A percentile compares a stretch with the other conserved stretches of the same genome.
phyloP scores from a whole-genome alignment of 2,329 filamentous ascomycete species.

The Beauveria asiatica region DNA sequence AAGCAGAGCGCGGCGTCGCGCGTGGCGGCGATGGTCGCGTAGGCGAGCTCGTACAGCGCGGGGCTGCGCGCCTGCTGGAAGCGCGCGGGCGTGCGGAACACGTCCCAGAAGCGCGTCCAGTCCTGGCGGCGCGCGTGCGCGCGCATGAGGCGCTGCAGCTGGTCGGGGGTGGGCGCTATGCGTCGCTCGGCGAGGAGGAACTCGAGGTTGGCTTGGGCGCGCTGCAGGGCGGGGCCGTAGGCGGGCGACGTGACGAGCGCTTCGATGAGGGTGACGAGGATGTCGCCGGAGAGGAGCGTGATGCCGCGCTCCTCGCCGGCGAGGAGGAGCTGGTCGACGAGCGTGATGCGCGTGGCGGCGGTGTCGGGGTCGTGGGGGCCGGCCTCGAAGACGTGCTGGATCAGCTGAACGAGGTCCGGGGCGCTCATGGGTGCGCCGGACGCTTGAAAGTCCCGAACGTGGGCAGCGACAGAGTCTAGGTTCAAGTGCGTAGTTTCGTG shows the following conservation, averaged over 20 bases:
- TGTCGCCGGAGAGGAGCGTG: conserved; percentile 32
- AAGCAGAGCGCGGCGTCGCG: conserved; percentile 35
- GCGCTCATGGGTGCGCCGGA: conserved; percentile 28
- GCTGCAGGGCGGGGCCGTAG: conserved; percentile 25
- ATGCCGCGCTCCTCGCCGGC: conserved; percentile 38
- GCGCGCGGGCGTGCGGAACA: conserved; percentile 48
- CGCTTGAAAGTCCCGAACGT: conserved; percentile 31
- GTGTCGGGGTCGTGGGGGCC: conserved; percentile 15
- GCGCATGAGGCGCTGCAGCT: conserved; percentile 34
- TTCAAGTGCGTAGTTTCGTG: conserved; percentile 5
- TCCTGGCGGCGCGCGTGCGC: conserved; percentile 38
- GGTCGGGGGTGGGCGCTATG: conserved; percentile 30
- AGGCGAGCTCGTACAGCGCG: conserved; percentile 48
- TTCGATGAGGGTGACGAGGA: conserved; percentile 42
- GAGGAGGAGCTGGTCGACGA: conserved; percentile 35
- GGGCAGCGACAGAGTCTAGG: conserved; percentile 18
- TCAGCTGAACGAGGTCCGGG: conserved; percentile 27
- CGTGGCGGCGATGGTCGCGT: conserved; percentile 37
- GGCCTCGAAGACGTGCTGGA: conserved; percentile 30
- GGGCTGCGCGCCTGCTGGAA: conserved; percentile 39
- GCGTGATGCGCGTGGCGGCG: conserved; percentile 23
- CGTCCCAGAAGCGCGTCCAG: conserved; percentile 52
- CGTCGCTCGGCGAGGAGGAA: conserved; percentile 31
- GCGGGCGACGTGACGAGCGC: conserved; percentile 25
- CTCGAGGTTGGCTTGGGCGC: conserved; percentile 37